Base-by-base conservation (phyloP, 2,329 filamentous ascomycete genomes). In the Neofusicoccum sp. region DNA sequence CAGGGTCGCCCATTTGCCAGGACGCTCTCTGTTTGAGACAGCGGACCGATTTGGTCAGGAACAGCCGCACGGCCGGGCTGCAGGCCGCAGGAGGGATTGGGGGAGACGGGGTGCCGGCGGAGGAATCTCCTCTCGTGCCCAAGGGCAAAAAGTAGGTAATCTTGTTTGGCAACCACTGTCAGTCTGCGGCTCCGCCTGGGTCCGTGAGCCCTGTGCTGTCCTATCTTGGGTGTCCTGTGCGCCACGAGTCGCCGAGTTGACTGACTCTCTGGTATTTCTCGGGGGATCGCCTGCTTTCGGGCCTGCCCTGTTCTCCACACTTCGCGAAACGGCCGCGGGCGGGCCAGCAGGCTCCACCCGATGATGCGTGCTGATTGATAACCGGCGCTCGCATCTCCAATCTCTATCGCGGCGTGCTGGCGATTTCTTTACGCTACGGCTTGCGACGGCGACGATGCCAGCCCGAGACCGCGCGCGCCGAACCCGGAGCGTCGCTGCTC, bases 331-430 rank as follows among this genome's bases (percentile, higher is more conserved):
- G 28, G 44, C 44, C 12, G 16, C 9, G 49, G 49, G 20, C 49
- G 34, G 34, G 31, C 49, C 49, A 33, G 31, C 20, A 31, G 24
- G 34, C 34, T 38, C 34, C 49, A 36, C 34, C 11, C 6, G 49
- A 53, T 53, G 49, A 53, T 53, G 49, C 30, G 49, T 40, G 40
- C 33, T 12, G 20, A 24, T 53, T 53, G 49, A 36, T 53, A 20
- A 53, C 30, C 34, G 7, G 11, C 47, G 34, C 33, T 28, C 47
- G 16, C 38, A 31, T 26, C 14, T 12, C 41, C 34, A 40, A 40
- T 41, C 30, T 51, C 14, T 36, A 41, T 53, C 14, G 26, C 33
- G 3, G 20, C 20, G 20, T 20, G 20, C 20, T 53, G 8, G 5
- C 20, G 26, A 14, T n/a, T 24, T 12, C 36, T 14, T 53, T 41